A percentile compares a stretch with the other conserved stretches of the same genome.
Conservation (phyloP, 2,329 filamentous ascomycete genomes). For the Talaromyces albobiverticillius region DNA sequence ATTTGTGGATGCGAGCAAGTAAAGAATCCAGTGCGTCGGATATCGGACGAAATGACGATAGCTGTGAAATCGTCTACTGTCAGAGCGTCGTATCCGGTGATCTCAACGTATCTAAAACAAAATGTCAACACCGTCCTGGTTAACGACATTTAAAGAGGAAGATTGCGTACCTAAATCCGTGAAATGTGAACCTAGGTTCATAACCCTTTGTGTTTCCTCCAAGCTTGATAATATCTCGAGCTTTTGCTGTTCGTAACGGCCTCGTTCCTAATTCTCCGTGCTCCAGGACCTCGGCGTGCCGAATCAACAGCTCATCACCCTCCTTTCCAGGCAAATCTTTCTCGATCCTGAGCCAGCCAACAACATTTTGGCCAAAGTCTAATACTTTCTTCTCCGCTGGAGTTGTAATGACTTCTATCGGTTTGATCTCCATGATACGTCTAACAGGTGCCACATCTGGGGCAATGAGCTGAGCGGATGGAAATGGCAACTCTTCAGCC, state of each 20-base stretch:
- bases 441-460: constrained; percentile 46
- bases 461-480: constrained; percentile 34
- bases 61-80: constrained; percentile 29
- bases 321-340: constrained; percentile 16
- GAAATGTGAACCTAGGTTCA: constrained; percentile 51
- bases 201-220: constrained; percentile 26
- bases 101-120: constrained; percentile 46
- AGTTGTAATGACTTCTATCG: constrained; percentile 27
- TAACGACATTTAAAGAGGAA: too few relatives aligned
- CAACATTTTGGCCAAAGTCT: constrained; percentile 60
- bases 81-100: background rate
- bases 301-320: constrained; percentile 26
- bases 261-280: constrained; percentile 37
- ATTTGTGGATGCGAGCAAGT: constrained; percentile 50
- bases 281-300: constrained; percentile 55
- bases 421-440: constrained; percentile 27
- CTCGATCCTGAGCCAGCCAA: constrained; percentile 47
- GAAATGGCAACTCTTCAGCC: constrained; percentile 3
- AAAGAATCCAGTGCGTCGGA: background rate
- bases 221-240: constrained; percentile 38
- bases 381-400: constrained; percentile 49
- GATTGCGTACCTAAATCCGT: constrained; percentile 49
- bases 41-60: constrained; percentile 17
- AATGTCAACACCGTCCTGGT: too few relatives aligned
- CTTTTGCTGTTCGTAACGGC: constrained; percentile 42